phyloP scores from a whole-genome alignment of 2,329 filamentous ascomycete genomes.

The Lojkania enalia region DNA sequence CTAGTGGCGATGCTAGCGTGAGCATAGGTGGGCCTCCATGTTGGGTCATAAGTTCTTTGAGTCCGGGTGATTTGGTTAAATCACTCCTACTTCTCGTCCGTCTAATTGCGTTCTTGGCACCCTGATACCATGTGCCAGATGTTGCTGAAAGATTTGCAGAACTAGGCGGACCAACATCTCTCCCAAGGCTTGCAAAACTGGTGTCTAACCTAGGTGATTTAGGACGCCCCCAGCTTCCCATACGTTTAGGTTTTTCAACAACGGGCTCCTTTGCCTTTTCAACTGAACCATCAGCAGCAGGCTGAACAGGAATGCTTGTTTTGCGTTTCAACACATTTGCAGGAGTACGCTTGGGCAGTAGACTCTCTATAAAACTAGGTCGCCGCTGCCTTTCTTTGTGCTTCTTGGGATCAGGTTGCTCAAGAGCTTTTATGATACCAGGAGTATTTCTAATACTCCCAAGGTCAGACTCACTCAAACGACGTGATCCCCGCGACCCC shows the following conservation, averaged over 20 bases:
- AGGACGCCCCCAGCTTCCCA: constrained; percentile 47
- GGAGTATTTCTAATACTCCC: constrained; percentile 64
- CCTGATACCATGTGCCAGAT: constrained; percentile 41
- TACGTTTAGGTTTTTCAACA: constrained; percentile 43
- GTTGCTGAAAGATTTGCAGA: constrained; percentile 39
- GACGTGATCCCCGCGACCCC: constrained; percentile 67
- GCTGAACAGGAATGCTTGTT: constrained; percentile 40
- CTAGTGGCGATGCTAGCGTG: constrained; percentile 54
- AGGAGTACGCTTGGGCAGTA: constrained; percentile 48
- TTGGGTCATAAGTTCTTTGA: constrained; percentile 59
- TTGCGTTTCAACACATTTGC: constrained; percentile 55
- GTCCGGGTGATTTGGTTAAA: constrained; percentile 51
- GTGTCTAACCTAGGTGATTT: constrained; percentile 48
- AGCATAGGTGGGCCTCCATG: constrained; percentile 63
- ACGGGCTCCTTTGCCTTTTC: constrained; percentile 38
- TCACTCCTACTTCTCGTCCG: constrained; percentile 63
- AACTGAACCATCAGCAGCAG: constrained; percentile 23
- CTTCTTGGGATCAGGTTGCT: constrained; percentile 49
- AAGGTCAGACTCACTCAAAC: constrained; percentile 64
- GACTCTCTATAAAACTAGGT: constrained; percentile 57
- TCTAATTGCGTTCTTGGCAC: constrained; percentile 50
- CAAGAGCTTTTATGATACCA: constrained; percentile 63
- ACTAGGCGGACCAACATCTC: constrained; percentile 60
- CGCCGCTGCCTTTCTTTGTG: constrained; percentile 49
- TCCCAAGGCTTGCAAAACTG: constrained; percentile 45